Conservation (phyloP, 2,329 filamentous ascomycete species). For the Xylariaceae sp. region DNA sequence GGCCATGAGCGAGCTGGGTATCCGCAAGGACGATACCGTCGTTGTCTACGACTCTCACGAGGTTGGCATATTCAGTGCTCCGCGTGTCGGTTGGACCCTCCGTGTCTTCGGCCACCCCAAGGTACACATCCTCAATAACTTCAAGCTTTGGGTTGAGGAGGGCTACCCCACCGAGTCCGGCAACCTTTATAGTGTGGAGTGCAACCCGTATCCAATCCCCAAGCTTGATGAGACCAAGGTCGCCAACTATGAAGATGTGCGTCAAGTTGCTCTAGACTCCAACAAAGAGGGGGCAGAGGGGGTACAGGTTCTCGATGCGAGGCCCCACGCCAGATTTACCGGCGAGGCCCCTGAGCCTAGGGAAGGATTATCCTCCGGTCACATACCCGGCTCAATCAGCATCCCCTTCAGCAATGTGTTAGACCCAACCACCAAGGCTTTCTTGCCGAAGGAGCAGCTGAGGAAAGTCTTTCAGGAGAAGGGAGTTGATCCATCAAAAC, state of each 20-base stretch:
- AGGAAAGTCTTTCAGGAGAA: slow-evolving; percentile 78
- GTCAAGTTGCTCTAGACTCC: slow-evolving; percentile 74
- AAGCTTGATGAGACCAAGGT: slow-evolving; percentile 69
- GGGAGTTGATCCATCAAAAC: slow-evolving; percentile 77
- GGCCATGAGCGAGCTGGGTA: slow-evolving; percentile 88
- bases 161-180: slow-evolving; percentile 85
- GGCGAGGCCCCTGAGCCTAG: slow-evolving; percentile 87
- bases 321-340: slow-evolving; percentile 79
- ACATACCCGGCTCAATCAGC: slow-evolving; percentile 87
- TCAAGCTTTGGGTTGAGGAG: slow-evolving; percentile 88
- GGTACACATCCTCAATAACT: slow-evolving; percentile 95
- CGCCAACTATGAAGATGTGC: slow-evolving; percentile 82
- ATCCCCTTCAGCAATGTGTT: slow-evolving; percentile 82
- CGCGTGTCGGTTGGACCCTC: slow-evolving; percentile 92
- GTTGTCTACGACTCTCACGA: slow-evolving; percentile 95
- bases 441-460: slow-evolving; percentile 75
- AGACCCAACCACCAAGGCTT: slow-evolving; percentile 81
- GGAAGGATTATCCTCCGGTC: slow-evolving; percentile 83
- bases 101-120: slow-evolving; percentile 86
- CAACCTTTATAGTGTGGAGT: slow-evolving; percentile 70
- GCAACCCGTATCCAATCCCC: slow-evolving; percentile 69
- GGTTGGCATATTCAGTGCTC: slow-evolving; percentile 91
- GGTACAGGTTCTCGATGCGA: slow-evolving; percentile 88
- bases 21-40: slow-evolving; percentile 84
- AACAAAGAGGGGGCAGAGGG: slow-evolving; percentile 85